Evolutionary conservation across 257 asterid species (phyloP).

Genomic region (Echium plantagineum): DNA sequence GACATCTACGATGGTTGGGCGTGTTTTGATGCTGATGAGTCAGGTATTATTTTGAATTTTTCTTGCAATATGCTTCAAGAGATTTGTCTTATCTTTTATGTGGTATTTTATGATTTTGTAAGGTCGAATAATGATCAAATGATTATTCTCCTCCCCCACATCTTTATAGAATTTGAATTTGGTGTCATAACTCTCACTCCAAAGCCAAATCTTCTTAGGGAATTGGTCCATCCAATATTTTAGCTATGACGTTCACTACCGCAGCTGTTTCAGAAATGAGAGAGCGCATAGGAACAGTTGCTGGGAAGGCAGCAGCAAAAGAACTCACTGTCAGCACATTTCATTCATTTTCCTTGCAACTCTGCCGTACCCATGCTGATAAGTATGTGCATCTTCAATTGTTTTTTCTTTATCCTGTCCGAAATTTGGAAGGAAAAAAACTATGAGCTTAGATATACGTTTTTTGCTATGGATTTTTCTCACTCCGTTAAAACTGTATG

Average conservation of each 20-base stretch:
- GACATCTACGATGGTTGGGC: conserved; percentile 99
- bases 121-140: neutral
- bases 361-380: conserved; percentile 89
- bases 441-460: neutral
- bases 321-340: conserved; percentile 89
- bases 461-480: too few species aligned
- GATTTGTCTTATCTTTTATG: neutral
- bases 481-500: too few species aligned
- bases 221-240: conserved; percentile 62
- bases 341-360: conserved; percentile 93
- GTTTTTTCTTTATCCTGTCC: neutral
- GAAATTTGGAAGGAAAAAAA: too few species aligned
- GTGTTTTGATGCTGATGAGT: conserved; percentile 68
- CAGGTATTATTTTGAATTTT: conserved; percentile 33
- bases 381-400: conserved; percentile 45
- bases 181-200: conserved; percentile 4
- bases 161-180: too few species aligned
- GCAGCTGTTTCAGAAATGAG: conserved; percentile 99
- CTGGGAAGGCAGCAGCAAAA: conserved; percentile 84
- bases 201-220: conserved; percentile 38
- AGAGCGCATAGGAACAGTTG: conserved; percentile 77
- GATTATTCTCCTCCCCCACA: neutral
- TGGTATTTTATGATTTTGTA: neutral
- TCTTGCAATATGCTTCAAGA: conserved; percentile 1
- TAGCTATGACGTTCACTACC: conserved; percentile 95